Conservation (phyloP, 2,329 filamentous ascomycete genomes). For the Geosmithia putterillii region DNA sequence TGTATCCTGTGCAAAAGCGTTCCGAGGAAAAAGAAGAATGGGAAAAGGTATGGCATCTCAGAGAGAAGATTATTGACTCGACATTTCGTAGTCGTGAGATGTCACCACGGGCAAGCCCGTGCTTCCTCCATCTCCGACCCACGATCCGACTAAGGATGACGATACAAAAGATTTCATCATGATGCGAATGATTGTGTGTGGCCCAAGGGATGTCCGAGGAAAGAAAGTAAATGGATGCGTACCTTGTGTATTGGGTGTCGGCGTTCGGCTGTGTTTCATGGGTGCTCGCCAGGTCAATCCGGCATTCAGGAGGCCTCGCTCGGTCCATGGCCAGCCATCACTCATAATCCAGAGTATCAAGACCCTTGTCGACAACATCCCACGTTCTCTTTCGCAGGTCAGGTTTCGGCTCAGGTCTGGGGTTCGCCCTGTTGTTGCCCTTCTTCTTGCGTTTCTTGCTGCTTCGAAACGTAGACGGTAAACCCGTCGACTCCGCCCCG, state of each 20-base stretch:
- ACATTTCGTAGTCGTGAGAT: slow-evolving; percentile 24
- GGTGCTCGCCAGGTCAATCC: no score
- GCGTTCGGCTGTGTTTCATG: no score
- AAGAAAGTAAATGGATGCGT: slow-evolving; percentile 4
- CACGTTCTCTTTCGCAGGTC: slow-evolving; percentile 55
- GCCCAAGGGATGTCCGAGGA: no score
- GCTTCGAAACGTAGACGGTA: slow-evolving; percentile 6
- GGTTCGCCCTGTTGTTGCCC: slow-evolving; percentile 17
- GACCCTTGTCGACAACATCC: slow-evolving; percentile 50
- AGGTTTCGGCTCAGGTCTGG: slow-evolving; percentile 36
- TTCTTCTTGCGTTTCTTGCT: slow-evolving; percentile 25
- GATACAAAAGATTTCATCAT: slow-evolving; percentile 85
- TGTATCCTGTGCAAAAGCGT: background rate
- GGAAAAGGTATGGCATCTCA: slow-evolving; percentile 19
- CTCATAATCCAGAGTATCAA: slow-evolving; percentile 50
- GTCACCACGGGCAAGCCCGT: slow-evolving; percentile 17
- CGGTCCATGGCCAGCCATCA: slow-evolving; percentile 14
- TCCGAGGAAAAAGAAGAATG: background rate
- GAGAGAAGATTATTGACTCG: slow-evolving; percentile 45
- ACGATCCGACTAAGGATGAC: slow-evolving; percentile 91
- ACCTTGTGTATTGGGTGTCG: background rate
- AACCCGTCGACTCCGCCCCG: slow-evolving; percentile 6
- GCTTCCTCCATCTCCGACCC: slow-evolving; percentile 17
- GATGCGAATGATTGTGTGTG: no score
- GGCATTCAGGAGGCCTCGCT: background rate